A percentile compares a stretch with the other conserved stretches of the same genome.
These are phyloP conservation scores for Thozetella sp. DNA, from an alignment of 495 filamentous ascomycete species.

Conservation along the genomic window DNA sequence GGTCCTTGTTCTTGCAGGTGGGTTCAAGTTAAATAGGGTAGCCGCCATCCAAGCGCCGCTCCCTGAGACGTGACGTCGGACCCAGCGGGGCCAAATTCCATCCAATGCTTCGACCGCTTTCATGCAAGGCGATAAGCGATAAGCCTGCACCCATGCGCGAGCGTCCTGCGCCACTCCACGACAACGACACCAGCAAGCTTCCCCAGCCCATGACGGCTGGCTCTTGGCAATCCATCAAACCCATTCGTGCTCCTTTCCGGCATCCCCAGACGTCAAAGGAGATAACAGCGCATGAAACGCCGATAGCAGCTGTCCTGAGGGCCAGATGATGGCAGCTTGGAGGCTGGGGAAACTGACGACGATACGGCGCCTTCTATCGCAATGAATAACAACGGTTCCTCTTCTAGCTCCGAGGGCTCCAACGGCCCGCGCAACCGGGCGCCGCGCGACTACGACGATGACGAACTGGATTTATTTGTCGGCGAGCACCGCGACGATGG, in stretches of 20 bases:
- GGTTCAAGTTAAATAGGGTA: too few species aligned
- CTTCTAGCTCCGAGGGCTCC: conserved; percentile 27
- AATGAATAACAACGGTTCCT: conserved; percentile 20
- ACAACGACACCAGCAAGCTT: neutral
- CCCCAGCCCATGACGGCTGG: too few species aligned
- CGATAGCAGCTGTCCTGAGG: neutral
- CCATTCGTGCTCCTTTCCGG: neutral
- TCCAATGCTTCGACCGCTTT: neutral
- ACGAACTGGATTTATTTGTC: conserved; percentile 47
- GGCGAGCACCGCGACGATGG: conserved; percentile 33
- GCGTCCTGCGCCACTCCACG: neutral
- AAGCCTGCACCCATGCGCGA: neutral
- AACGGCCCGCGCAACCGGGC: conserved; percentile 19
- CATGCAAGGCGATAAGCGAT: neutral
- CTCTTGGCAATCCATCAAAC: too few species aligned
- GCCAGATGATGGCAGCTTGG: neutral
- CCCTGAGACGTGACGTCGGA: neutral
- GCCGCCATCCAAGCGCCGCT: neutral
- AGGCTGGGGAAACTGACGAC: neutral
- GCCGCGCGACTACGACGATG: conserved; percentile 32
- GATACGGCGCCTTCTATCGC: neutral
- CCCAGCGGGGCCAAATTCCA: neutral
- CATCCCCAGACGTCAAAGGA: neutral
- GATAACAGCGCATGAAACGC: neutral
- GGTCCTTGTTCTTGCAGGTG: too few species aligned